These are phyloP conservation scores for Zopfochytrium polystomum DNA, from an alignment of 371 early-diverging fungal genomes.

Conservation along the genomic window DNA sequence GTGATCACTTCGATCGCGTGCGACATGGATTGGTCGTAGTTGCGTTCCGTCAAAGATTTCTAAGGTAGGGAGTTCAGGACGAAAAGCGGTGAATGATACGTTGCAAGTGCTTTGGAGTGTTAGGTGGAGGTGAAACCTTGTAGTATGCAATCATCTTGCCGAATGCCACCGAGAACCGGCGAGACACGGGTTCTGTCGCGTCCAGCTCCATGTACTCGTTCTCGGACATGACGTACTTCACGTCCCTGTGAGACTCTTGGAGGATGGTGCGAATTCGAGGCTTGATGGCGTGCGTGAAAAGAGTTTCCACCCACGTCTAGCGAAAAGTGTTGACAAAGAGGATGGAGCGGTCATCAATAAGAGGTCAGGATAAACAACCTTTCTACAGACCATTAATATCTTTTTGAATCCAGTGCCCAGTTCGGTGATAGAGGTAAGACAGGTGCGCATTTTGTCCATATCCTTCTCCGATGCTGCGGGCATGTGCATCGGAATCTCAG, in stretches of 20 bases:
- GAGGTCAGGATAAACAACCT: constrained; percentile 2
- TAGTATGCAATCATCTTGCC: constrained; percentile 57
- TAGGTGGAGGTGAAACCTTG: constrained; percentile 37
- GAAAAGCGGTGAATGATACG: not conserved
- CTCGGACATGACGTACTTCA: constrained; percentile 82
- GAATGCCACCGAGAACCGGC: constrained; percentile 70
- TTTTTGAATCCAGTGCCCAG: constrained; percentile 61
- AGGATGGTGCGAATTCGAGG: constrained; percentile 74
- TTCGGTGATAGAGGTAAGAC: constrained; percentile 54
- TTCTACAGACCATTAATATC: constrained; percentile 52
- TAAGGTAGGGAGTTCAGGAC: constrained; percentile 15
- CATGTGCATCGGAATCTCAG: constrained; percentile 48
- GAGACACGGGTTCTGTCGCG: constrained; percentile 62
- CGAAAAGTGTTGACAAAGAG: constrained; percentile 2
- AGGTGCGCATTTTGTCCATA: constrained; percentile 50
- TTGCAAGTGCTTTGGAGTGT: constrained; percentile 1
- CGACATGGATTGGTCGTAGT: constrained; percentile 63
- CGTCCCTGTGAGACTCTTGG: constrained; percentile 75
- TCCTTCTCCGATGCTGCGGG: constrained; percentile 52
- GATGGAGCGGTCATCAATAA: not conserved
- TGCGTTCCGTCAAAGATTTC: constrained; percentile 65
- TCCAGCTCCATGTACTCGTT: constrained; percentile 87
- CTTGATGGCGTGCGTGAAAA: constrained; percentile 73
- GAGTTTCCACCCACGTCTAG: constrained; percentile 73
- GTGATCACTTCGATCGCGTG: constrained; percentile 62